Base-by-base conservation (phyloP, 306 rosid genomes). In the Sicyos baderoa region DNA sequence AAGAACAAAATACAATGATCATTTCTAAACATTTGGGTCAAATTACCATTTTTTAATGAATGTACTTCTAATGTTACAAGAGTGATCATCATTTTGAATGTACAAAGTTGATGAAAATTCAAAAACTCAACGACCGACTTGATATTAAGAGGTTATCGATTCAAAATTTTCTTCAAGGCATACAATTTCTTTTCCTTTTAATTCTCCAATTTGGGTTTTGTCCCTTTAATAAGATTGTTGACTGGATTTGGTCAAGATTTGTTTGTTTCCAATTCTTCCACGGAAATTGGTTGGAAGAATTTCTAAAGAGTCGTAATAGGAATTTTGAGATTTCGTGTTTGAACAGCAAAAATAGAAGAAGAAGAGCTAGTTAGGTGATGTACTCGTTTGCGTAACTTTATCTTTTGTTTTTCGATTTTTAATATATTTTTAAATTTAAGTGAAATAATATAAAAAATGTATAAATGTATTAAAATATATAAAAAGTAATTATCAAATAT, bases 1-100 rank as follows among this genome's bases (percentile, higher is more conserved):
- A 45, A 77, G 84, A 81, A 68, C 80, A 71, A 82, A 68, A 54
- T 73, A 42, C 57, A 55, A 81, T 54, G 77, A 47, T 16, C 17
- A 21, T 44, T 44, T 12, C 50, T 65, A 7, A 19, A 19, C 17
- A 47, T 64, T 47, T 45, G 54, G 51, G 29, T 56, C 37, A 56
- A 15, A 37, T 9, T 37, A 37, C 49, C 7, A n/a, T 53, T n/a
- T 13, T 70, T 53, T 9, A 9, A 35, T 53, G 3, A 70, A 25
- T 57, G 63, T 25, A 57, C 40, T 18, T 25, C 18, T 13, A 57
- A 57, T 57, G 42, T 27, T 57, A 57, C 40, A 9, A 23, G 51
- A n/a, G 12, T 37, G 19, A 54, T 8, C 35, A 7, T 54, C 42
- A 42, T 50, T 40, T 42, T 42, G 7, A 45, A 11, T 64, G 70